These are phyloP conservation scores for Hericium rajendrae DNA, from an alignment of 768 basidiomycete genomes.

Conservation along the genomic window DNA sequence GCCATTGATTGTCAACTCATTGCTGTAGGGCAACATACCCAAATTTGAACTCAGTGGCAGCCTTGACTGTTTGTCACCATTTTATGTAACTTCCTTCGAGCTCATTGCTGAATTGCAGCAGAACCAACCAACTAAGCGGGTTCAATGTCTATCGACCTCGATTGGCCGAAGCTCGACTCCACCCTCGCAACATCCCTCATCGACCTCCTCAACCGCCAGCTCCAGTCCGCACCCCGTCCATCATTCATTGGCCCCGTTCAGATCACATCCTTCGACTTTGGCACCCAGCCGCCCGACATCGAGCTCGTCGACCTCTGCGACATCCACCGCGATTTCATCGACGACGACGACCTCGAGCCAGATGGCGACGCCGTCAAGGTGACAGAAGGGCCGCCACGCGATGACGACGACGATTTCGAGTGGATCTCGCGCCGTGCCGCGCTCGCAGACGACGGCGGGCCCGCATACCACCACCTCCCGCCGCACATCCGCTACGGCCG, in stretches of 20 bases:
- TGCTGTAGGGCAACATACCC: too few species aligned
- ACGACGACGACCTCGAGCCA: slow-evolving; percentile 53
- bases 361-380: slow-evolving; percentile 16
- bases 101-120: too few species aligned
- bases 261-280: slow-evolving; percentile 83
- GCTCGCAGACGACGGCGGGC: slow-evolving; percentile 39
- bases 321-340: slow-evolving; percentile 90
- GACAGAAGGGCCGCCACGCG: slow-evolving; percentile 13
- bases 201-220: slow-evolving; percentile 69
- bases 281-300: slow-evolving; percentile 70
- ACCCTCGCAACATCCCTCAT: slow-evolving; percentile 63
- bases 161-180: slow-evolving; percentile 79
- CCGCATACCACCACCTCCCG: slow-evolving; percentile 60
- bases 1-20: too few species aligned
- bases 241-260: slow-evolving; percentile 92
- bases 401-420: slow-evolving; percentile 72
- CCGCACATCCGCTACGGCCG: slow-evolving; percentile 64
- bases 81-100: too few species aligned
- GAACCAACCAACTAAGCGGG: not conserved
- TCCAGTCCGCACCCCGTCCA: slow-evolving; percentile 62
- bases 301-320: slow-evolving; percentile 89
- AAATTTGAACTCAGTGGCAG: too few species aligned
- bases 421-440: slow-evolving; percentile 67
- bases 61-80: too few species aligned
- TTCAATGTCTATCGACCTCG: slow-evolving; percentile 87